phyloP scores from a whole-genome alignment of 345 rosid genomes.

The Xanthoceras sorbifolium region DNA sequence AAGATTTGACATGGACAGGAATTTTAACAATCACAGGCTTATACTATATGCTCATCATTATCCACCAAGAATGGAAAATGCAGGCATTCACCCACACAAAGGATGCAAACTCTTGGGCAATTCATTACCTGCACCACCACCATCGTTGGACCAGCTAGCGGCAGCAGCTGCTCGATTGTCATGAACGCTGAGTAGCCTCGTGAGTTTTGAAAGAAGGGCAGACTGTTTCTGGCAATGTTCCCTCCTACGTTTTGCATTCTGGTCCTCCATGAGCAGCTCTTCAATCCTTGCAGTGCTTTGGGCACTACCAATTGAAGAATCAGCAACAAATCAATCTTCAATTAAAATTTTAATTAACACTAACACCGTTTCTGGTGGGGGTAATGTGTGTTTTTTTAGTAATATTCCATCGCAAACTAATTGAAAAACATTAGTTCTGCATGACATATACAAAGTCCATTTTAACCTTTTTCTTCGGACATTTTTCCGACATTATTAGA shows the following conservation, averaged over 20 bases:
- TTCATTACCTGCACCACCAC: constrained; percentile 47
- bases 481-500: background rate
- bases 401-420: background rate
- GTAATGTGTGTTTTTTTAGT: background rate
- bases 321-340: background rate
- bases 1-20: background rate
- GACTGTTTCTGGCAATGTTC: constrained; percentile 88
- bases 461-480: background rate
- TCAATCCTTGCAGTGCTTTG: constrained; percentile 78
- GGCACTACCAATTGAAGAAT: constrained; percentile 45
- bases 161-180: constrained; percentile 93
- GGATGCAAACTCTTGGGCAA: background rate
- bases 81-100: background rate
- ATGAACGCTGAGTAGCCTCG: constrained; percentile 81
- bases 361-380: background rate
- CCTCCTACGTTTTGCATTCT: constrained; percentile 74
- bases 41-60: background rate
- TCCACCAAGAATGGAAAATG: background rate
- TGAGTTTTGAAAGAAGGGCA: constrained; percentile 75
- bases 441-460: background rate
- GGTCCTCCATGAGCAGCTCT: constrained; percentile 89
- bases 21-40: background rate
- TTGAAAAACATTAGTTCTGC: background rate
- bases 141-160: constrained; percentile 64
- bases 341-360: background rate